Evolutionary conservation across 2,329 filamentous ascomycete genomes (phyloP), one percentile per base, ranked within the genome.

Genomic region (Dactylellina sp.): DNA sequence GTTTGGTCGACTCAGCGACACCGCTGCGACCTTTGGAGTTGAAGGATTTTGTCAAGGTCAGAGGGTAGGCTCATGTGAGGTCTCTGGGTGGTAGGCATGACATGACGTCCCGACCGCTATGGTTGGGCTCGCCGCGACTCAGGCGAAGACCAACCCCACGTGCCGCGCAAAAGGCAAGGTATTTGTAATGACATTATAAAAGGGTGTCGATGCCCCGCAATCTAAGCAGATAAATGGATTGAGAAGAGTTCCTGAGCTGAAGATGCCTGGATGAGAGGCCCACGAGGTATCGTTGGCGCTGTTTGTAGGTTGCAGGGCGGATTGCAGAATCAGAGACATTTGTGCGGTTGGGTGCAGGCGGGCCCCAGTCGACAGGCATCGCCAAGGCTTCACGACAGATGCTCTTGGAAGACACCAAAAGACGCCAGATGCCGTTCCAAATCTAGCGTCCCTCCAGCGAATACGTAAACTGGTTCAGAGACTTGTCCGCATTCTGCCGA

Each of bases 51-150:
- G 39, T 42, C 28, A 39, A 49, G 59, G 61, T 71, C 66, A 71
- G 66, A 71, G 35, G 66, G 66, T 32, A 57, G 52, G 66, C 66
- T 71, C 66, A 71, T 71, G 66, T 71, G 66, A 71, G 66, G 56
- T 68, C 44, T 40, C 50, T 42, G 11, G 18, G 37, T 25, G 40
- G 66, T 46, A 42, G 57, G 56, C 64, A 62, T 70, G 64, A 70
- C 64, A 55, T 70, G 63, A 66, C 53, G 46, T 53, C 53, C 28
- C 20, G 28, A 40, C 25, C 25, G 12, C 28, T 46, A 57, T 62
- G 50, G 40, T 44, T n/a, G 25, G 46, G 18, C 44, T 40, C 2
- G 5, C 49, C 18, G 60, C 63, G 44, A 44, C 39, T 70, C 56
- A 22, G 46, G 49, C 44, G 47, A 56, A 22, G 18, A 47, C 47